Evolutionary conservation across 495 filamentous ascomycete genomes (phyloP).

Genomic region (Podospora tetraspora): DNA sequence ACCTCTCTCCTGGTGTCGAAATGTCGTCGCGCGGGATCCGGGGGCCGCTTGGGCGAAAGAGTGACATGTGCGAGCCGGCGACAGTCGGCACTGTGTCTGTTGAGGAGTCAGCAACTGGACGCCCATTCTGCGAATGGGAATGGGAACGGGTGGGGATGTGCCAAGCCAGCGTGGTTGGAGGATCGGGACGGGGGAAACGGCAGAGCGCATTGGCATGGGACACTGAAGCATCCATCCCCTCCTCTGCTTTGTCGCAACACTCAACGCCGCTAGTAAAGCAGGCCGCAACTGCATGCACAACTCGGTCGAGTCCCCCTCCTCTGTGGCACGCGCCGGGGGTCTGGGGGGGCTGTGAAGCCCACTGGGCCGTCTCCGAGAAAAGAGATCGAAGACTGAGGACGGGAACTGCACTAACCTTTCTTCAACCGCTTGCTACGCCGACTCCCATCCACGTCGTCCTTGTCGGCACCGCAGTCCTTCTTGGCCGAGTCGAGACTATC

Average conservation of each 20-base stretch:
- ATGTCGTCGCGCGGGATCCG: slow-evolving; percentile 63
- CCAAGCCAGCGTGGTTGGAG: slow-evolving; percentile 1
- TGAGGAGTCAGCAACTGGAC: slow-evolving; percentile 31
- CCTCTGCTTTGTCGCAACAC: not conserved
- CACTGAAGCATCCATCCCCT: not conserved
- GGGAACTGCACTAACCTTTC: slow-evolving; percentile 60
- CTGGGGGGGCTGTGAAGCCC: not conserved
- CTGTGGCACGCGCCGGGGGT: not conserved
- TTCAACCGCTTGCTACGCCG: slow-evolving; percentile 88
- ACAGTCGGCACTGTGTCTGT: slow-evolving; percentile 82
- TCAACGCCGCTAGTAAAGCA: not conserved
- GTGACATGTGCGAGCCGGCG: slow-evolving; percentile 93
- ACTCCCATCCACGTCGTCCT: slow-evolving; percentile 67
- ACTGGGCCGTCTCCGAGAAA: not conserved
- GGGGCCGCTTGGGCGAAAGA: slow-evolving; percentile 76
- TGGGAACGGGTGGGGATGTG: not conserved
- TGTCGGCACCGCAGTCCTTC: slow-evolving; percentile 55
- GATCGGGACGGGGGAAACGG: not conserved
- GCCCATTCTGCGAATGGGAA: not conserved
- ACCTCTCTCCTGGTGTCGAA: slow-evolving; percentile 74
- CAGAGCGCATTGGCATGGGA: slow-evolving; percentile 12
- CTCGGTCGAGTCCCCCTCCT: not conserved
- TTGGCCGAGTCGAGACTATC: slow-evolving; percentile 57
- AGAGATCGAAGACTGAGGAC: not conserved
- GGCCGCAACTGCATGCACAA: not conserved